A percentile compares a stretch with the other conserved stretches of the same genome.
phyloP scores from a whole-genome alignment of 495 filamentous ascomycete genomes.

The Annulohypoxylon bovei region DNA sequence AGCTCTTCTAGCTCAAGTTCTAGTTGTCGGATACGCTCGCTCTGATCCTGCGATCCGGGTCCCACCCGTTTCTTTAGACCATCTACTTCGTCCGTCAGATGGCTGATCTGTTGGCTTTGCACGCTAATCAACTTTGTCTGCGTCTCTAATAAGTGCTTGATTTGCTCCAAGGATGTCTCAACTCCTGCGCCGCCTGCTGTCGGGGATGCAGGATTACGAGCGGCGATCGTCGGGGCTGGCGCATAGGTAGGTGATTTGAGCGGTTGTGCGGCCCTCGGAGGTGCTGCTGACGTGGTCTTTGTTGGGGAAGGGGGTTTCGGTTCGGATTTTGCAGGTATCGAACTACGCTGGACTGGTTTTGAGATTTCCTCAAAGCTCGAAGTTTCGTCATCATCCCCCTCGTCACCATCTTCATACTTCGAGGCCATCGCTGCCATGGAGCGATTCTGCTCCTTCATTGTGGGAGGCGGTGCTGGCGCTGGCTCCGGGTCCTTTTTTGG shows the following conservation, averaged over 20 bases:
- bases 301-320: slow-evolving; percentile 46
- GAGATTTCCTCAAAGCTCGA: slow-evolving; percentile 86
- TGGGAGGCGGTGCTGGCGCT: slow-evolving; percentile 66
- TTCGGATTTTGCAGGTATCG: slow-evolving; percentile 47
- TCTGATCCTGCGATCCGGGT: slow-evolving; percentile 67
- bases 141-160: slow-evolving; percentile 70
- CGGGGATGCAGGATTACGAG: slow-evolving; percentile 24
- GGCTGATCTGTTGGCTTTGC: slow-evolving; percentile 67
- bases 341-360: slow-evolving; percentile 60
- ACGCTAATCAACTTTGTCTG: slow-evolving; percentile 69
- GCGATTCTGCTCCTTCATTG: slow-evolving; percentile 81
- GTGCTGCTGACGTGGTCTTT: slow-evolving; percentile 49
- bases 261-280: slow-evolving; percentile 49
- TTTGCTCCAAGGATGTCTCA: slow-evolving; percentile 64
- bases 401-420: slow-evolving; percentile 82
- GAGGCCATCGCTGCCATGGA: slow-evolving; percentile 85
- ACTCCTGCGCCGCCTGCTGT: slow-evolving; percentile 44
- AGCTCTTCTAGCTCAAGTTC: slow-evolving; percentile 73
- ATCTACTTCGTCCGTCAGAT: slow-evolving; percentile 74
- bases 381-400: slow-evolving; percentile 68
- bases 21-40: slow-evolving; percentile 73
- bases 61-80: slow-evolving; percentile 71
- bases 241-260: slow-evolving; percentile 43
- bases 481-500: slow-evolving; percentile 65
- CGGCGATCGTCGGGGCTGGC: slow-evolving; percentile 32